A percentile compares a stretch with the other conserved stretches of the same genome.
These are phyloP conservation scores for Sarocladium brachiariae DNA, from an alignment of 2,329 filamentous ascomycete genomes.

Conservation along the genomic window DNA sequence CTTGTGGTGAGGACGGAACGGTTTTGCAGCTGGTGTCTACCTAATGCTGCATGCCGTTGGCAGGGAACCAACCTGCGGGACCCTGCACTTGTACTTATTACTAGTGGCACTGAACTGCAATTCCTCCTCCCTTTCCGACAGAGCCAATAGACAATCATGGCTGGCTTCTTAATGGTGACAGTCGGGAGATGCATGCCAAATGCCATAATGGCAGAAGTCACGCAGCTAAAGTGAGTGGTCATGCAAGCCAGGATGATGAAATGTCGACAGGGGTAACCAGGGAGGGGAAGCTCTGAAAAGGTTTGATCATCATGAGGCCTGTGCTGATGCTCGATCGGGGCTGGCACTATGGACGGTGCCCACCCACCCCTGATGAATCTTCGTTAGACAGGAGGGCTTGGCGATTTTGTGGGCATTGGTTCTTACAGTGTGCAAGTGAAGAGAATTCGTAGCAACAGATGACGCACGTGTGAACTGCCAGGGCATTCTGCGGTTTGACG, in stretches of 20 bases:
- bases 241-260: background rate
- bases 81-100: background rate
- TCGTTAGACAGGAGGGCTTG: background rate
- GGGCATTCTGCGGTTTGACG: no score
- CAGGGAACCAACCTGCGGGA: background rate
- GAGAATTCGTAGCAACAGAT: no score
- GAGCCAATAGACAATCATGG: no score
- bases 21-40: background rate
- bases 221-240: background rate
- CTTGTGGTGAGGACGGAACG: background rate
- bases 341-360: conserved; percentile 2
- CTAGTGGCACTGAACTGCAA: no score
- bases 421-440: no score
- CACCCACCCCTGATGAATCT: background rate
- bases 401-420: background rate
- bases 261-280: background rate
- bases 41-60: background rate
- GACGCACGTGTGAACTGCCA: no score
- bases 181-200: no score
- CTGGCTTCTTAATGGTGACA: no score
- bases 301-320: conserved; percentile 3
- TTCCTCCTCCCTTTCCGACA: no score
- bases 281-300: background rate
- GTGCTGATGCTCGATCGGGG: conserved; percentile 2
- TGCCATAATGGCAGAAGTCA: background rate